Conservation (phyloP, 495 filamentous ascomycete genomes). For the Daldinia bambusicola region DNA sequence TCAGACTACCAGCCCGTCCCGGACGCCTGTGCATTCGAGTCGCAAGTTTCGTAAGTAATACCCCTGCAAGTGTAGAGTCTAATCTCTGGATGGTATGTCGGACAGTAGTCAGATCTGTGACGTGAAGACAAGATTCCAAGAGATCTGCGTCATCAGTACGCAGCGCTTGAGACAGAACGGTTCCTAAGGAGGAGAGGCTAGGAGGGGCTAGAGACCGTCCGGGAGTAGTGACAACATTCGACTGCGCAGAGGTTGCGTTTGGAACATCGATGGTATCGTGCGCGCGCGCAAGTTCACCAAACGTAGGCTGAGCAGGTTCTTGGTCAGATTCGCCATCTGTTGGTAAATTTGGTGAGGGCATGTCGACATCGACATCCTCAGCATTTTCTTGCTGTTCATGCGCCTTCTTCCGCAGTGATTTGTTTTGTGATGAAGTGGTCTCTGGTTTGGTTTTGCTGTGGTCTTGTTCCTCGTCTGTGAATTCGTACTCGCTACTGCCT, state of each 20-base stretch:
- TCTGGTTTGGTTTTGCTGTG: neutral
- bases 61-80: constrained; percentile 81
- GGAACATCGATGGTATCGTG: constrained; percentile 83
- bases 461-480: constrained; percentile 48
- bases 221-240: constrained; percentile 47
- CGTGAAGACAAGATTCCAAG: constrained; percentile 90
- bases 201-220: constrained; percentile 63
- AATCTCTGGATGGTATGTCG: constrained; percentile 89
- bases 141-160: constrained; percentile 87
- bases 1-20: constrained; percentile 88
- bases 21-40: constrained; percentile 87
- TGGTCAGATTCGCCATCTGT: constrained; percentile 62
- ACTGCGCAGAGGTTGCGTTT: constrained; percentile 61
- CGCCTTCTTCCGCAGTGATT: constrained; percentile 12
- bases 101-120: constrained; percentile 76
- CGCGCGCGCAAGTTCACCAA: constrained; percentile 85
- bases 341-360: constrained; percentile 59
- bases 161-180: constrained; percentile 90
- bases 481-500: constrained; percentile 53
- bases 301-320: constrained; percentile 70
- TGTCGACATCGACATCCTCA: constrained; percentile 48
- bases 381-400: constrained; percentile 21
- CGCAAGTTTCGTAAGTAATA: constrained; percentile 82
- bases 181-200: constrained; percentile 82
- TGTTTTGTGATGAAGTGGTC: constrained; percentile 10